A percentile compares a stretch with the other conserved stretches of the same genome.
These are phyloP conservation scores for Camellia oleifera DNA, from an alignment of 179 eudicot genomes.

Conservation along the genomic window DNA sequence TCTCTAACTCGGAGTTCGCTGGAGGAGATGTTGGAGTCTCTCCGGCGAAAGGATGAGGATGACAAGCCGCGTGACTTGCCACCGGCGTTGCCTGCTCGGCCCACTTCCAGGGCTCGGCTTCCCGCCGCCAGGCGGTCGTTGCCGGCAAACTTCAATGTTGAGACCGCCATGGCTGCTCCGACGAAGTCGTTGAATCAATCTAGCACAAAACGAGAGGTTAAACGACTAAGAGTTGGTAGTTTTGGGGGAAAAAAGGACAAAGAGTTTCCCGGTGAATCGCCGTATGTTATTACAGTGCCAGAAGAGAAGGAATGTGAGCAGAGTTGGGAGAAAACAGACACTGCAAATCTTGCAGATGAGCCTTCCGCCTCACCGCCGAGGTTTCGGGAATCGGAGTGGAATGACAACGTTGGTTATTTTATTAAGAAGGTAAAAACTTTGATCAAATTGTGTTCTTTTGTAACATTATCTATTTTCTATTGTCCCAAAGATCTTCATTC, in stretches of 20 bases:
- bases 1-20: conserved; percentile 57
- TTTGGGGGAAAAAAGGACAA: conserved; percentile 54
- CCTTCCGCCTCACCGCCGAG: conserved; percentile 25
- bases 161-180: conserved; percentile 3
- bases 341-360: conserved; percentile 23
- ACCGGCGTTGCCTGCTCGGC: conserved; percentile 78
- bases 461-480: too few relatives aligned
- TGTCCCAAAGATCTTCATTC: too few relatives aligned
- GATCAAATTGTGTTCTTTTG: neutral
- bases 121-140: conserved; percentile 52
- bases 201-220: conserved; percentile 16
- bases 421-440: conserved; percentile 50
- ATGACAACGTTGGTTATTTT: conserved; percentile 63
- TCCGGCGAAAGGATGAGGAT: conserved; percentile 47
- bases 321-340: conserved; percentile 30
- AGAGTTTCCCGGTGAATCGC: conserved; percentile 48
- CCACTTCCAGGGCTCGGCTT: conserved; percentile 58
- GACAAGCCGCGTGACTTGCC: conserved; percentile 61
- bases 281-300: conserved; percentile 30
- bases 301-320: conserved; percentile 24
- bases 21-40: conserved; percentile 83
- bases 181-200: neutral
- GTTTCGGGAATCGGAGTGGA: conserved; percentile 53
- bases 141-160: conserved; percentile 42
- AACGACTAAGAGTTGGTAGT: conserved; percentile 33